phyloP scores from a whole-genome alignment of 768 basidiomycete genomes.

The Mycena polygramma region DNA sequence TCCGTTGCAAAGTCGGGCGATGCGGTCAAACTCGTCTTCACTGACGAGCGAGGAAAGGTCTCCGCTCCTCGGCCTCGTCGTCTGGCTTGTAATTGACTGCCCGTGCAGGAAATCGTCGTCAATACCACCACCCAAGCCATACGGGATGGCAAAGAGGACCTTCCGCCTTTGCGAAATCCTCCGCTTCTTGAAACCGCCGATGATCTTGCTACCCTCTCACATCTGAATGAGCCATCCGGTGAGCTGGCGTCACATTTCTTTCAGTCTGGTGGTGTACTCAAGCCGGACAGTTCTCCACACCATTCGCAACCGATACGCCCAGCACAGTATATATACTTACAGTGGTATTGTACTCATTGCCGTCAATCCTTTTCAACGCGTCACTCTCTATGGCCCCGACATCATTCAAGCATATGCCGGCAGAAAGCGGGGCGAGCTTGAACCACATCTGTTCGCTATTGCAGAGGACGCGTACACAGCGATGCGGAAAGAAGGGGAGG shows the following conservation, averaged over 20 bases:
- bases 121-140: constrained; percentile 86
- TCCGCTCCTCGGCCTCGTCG: constrained; percentile 35
- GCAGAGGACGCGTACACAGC: constrained; percentile 99
- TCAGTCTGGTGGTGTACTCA: constrained; percentile 9
- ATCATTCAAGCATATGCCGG: constrained; percentile 98
- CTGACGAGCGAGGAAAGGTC: constrained; percentile 95
- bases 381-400: constrained; percentile 96
- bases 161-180: constrained; percentile 96
- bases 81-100: constrained; percentile 19
- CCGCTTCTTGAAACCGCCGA: constrained; percentile 97
- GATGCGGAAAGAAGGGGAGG: constrained; percentile 93
- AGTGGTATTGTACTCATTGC: constrained; percentile 99
- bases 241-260: constrained; percentile 17
- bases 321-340: constrained; percentile 98
- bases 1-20: constrained; percentile 77
- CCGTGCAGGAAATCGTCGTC: constrained; percentile 77
- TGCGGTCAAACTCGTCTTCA: constrained; percentile 84
- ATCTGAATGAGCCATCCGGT: constrained; percentile 99
- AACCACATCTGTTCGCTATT: constrained; percentile 98
- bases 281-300: constrained; percentile 86
- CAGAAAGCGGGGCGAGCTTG: constrained; percentile 91
- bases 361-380: constrained; percentile 98
- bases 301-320: constrained; percentile 95
- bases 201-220: constrained; percentile 97
- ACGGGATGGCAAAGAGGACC: constrained; percentile 80